Conservation (phyloP, 1,284 basidiomycete species). For the Marasmius tenuissimus region DNA sequence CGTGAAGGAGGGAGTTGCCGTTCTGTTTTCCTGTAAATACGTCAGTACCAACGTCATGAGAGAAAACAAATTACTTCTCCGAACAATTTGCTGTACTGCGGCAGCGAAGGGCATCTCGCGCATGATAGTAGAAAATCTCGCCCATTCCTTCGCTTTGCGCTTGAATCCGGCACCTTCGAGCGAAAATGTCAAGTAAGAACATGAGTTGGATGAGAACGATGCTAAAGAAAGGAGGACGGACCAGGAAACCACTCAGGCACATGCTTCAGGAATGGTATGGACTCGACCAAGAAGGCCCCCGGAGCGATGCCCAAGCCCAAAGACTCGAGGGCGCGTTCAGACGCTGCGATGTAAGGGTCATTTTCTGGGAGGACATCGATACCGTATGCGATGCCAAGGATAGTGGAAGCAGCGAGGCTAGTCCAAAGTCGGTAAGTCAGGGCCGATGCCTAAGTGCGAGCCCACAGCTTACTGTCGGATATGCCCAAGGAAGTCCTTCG, state of each 20-base stretch:
- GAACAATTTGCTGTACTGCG: conserved; percentile 21
- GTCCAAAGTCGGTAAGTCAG: conserved; percentile 7
- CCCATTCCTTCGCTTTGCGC: conserved; percentile 14
- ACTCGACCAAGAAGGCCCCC: conserved; percentile 21
- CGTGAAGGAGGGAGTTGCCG: conserved; percentile 21
- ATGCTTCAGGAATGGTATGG: conserved; percentile 20
- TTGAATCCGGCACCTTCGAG: conserved; percentile 14
- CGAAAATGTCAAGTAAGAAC: neutral
- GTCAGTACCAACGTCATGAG: neutral
- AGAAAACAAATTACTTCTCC: neutral
- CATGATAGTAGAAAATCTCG: conserved; percentile 14
- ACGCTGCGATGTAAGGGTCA: conserved; percentile 14
- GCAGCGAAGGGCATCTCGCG: conserved; percentile 23
- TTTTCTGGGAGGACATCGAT: conserved; percentile 13
- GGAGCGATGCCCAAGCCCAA: conserved; percentile 16
- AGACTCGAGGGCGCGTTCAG: conserved; percentile 13
- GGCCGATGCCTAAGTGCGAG: conserved; percentile 4
- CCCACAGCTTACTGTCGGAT: conserved; percentile 28
- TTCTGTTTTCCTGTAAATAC: conserved; percentile 16
- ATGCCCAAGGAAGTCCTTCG: conserved; percentile 28
- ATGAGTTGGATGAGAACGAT: neutral
- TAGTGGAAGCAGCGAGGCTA: conserved; percentile 27
- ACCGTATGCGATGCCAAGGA: conserved; percentile 25
- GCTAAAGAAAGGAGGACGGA: neutral
- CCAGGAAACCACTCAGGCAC: conserved; percentile 24